Conservation (phyloP, 2,329 filamentous ascomycete species). For the Colletotrichum spinosum region DNA sequence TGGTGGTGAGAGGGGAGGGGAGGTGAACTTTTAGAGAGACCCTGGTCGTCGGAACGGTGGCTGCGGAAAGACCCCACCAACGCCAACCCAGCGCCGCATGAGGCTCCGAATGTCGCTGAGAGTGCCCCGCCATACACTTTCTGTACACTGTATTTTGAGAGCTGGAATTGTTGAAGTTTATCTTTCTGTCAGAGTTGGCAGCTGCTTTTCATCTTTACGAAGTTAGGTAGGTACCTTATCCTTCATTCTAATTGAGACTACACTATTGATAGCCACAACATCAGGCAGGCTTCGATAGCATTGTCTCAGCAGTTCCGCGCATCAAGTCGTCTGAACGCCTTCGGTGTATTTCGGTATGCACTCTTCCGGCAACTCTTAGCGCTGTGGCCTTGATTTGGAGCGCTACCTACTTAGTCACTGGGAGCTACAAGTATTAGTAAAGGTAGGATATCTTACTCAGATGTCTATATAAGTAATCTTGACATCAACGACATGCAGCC, state of each 20-base stretch:
- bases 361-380: conserved; percentile 12
- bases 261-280: background rate
- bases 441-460: no score
- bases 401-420: no score
- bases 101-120: conserved; percentile 30
- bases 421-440: no score
- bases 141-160: background rate
- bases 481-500: no score
- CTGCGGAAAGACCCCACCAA: conserved; percentile 26
- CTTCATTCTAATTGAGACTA: conserved; percentile 1
- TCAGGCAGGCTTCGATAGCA: background rate
- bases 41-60: conserved; percentile 21
- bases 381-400: background rate
- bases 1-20: conserved; percentile 16
- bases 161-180: background rate
- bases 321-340: no score
- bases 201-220: background rate
- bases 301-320: no score
- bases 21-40: conserved; percentile 34
- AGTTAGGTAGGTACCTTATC: background rate
- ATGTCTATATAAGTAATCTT: no score
- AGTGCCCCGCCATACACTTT: conserved; percentile 25
- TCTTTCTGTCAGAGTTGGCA: background rate
- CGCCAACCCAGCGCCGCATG: conserved; percentile 13
- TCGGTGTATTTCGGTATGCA: conserved; percentile 4